phyloP scores from a whole-genome alignment of 495 filamentous ascomycete species.

The Sordaria brevicollis region DNA sequence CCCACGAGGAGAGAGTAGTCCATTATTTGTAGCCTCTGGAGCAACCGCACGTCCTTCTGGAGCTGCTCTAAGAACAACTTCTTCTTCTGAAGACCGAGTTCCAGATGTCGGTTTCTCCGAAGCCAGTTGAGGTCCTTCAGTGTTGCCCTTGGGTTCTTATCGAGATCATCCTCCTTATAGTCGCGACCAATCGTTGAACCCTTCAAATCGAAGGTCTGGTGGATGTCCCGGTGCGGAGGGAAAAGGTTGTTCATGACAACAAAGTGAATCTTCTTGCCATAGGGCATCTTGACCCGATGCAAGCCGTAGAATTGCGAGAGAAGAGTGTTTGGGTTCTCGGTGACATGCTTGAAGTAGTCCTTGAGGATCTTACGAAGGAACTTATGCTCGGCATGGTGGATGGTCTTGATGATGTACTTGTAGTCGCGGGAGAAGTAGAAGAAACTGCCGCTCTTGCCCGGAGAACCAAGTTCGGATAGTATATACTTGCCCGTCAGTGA shows the following conservation, averaged over 20 bases:
- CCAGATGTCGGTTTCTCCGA: slow-evolving; percentile 70
- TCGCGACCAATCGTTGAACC: slow-evolving; percentile 94
- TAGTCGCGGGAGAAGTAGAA: slow-evolving; percentile 99
- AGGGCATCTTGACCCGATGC: slow-evolving; percentile 96
- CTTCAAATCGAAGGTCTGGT: slow-evolving; percentile 94
- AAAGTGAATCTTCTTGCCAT: slow-evolving; percentile 97
- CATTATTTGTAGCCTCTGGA: slow-evolving; percentile 91
- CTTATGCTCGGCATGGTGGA: slow-evolving; percentile 94
- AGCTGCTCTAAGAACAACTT: slow-evolving; percentile 79
- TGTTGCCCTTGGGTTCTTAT: slow-evolving; percentile 82
- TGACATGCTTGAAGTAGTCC: slow-evolving; percentile 91
- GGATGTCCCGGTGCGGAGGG: slow-evolving; percentile 93
- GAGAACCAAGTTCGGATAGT: slow-evolving; percentile 90
- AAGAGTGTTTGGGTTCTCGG: slow-evolving; percentile 86
- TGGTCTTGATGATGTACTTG: slow-evolving; percentile 99
- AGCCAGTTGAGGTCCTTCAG: slow-evolving; percentile 98
- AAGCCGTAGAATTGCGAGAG: slow-evolving; percentile 97
- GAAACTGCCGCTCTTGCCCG: slow-evolving; percentile 97
- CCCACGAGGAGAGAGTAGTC: slow-evolving; percentile 95
- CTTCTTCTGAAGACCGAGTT: slow-evolving; percentile 82
- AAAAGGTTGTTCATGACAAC: slow-evolving; percentile 99
- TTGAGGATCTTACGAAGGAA: slow-evolving; percentile 84
- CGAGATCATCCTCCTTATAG: slow-evolving; percentile 77
- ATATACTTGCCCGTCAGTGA: slow-evolving; percentile 99
- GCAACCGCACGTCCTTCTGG: slow-evolving; percentile 69